Conservation (phyloP, 495 filamentous ascomycete genomes). For the Tuber borchii region DNA sequence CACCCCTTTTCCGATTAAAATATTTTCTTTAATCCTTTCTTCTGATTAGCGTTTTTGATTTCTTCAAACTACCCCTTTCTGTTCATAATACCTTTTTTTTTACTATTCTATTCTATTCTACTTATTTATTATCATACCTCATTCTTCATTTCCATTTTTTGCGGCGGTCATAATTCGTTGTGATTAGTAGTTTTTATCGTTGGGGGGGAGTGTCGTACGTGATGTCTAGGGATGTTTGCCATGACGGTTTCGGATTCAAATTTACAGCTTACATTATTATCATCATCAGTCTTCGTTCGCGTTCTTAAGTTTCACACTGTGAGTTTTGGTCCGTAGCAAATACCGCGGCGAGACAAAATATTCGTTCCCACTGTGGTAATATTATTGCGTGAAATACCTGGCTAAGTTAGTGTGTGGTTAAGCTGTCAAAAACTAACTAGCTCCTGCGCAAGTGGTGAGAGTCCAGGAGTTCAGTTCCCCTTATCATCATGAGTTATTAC, state of each 20-base stretch:
- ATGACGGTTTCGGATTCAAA: background rate
- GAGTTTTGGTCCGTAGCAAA: too few relatives aligned
- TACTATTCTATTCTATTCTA: background rate
- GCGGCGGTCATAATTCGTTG: background rate
- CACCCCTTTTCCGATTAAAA: background rate
- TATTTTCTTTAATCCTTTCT: background rate
- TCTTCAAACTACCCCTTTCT: background rate
- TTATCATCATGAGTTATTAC: too few relatives aligned
- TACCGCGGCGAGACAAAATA: too few relatives aligned
- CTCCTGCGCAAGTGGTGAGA: too few relatives aligned
- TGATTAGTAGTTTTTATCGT: background rate
- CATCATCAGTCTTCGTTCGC: background rate
- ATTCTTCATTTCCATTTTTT: background rate
- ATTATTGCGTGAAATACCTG: too few relatives aligned
- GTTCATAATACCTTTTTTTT: background rate
- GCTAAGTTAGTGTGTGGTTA: too few relatives aligned
- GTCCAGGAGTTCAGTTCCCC: too few relatives aligned
- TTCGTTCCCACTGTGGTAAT: too few relatives aligned
- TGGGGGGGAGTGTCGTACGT: background rate
- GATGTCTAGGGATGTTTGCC: background rate
- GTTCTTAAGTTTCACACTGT: too few relatives aligned
- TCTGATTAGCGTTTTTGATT: background rate
- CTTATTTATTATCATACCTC: background rate
- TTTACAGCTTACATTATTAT: background rate
- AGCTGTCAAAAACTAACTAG: too few relatives aligned